phyloP scores from a whole-genome alignment of 495 filamentous ascomycete species.

The Penicillium paxilli region DNA sequence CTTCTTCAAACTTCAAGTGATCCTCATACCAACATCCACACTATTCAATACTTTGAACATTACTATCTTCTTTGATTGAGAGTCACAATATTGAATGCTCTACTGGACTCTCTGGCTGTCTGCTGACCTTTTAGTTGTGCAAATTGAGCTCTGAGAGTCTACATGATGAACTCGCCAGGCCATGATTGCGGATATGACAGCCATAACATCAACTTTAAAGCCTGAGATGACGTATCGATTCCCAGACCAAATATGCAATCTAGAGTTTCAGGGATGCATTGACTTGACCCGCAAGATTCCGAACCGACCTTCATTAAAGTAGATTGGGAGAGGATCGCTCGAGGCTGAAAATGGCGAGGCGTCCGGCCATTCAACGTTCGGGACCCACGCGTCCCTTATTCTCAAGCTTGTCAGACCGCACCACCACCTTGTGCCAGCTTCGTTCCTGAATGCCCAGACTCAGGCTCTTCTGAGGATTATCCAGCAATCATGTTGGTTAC shows the following conservation, averaged over 20 bases:
- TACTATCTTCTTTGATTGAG: too few relatives aligned
- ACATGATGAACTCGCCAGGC: not conserved
- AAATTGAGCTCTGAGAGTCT: too few relatives aligned
- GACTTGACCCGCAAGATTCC: not conserved
- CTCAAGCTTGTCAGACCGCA: not conserved
- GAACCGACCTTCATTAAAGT: slow-evolving; percentile 11
- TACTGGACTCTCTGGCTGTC: too few relatives aligned
- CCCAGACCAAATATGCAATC: not conserved
- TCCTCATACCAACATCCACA: too few relatives aligned
- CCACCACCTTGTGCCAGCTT: not conserved
- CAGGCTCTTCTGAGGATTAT: not conserved
- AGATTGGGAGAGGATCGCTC: not conserved
- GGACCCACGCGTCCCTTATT: slow-evolving; percentile 3
- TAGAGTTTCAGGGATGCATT: slow-evolving; percentile 7
- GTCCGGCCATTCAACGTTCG: slow-evolving; percentile 2
- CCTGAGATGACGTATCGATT: not conserved
- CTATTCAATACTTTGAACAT: not conserved
- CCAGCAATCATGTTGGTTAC: slow-evolving; percentile 11
- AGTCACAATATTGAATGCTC: too few relatives aligned
- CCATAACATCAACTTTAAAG: not conserved
- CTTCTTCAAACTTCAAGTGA: too few relatives aligned
- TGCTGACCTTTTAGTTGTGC: not conserved
- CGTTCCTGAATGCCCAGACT: not conserved
- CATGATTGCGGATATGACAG: not conserved
- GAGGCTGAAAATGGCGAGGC: slow-evolving; percentile 5